A percentile compares a stretch with the other conserved stretches of the same genome.
Conservation (phyloP, 129 eudicot genomes). For the Lactuca sativa region DNA sequence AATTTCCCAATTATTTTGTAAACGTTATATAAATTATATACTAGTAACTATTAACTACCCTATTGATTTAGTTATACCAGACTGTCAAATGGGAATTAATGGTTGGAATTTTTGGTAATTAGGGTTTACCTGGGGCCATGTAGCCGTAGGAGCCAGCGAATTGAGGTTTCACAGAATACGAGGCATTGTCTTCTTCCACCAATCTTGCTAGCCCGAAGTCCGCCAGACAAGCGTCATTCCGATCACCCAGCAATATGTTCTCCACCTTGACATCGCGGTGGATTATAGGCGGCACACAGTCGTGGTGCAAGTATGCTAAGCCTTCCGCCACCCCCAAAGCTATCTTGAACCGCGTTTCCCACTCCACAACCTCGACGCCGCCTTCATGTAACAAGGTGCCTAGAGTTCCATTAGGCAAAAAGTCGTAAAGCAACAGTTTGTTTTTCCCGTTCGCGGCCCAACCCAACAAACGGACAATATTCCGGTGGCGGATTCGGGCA, state of each 20-base stretch:
- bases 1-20: too few relatives aligned
- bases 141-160: conserved; percentile 96
- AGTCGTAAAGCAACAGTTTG: conserved; percentile 75
- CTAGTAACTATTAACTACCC: too few relatives aligned
- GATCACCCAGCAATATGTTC: conserved; percentile 77
- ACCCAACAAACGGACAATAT: conserved; percentile 74
- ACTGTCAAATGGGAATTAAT: not conserved
- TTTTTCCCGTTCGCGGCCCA: conserved; percentile 88
- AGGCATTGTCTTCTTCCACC: conserved; percentile 58
- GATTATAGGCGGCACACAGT: conserved; percentile 79
- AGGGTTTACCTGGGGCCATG: conserved; percentile 82
- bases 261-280: conserved; percentile 90
- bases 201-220: conserved; percentile 94
- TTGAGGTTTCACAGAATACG: conserved; percentile 62
- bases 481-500: conserved; percentile 79
- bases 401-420: conserved; percentile 69
- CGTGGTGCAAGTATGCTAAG: conserved; percentile 87
- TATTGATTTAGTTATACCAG: too few relatives aligned
- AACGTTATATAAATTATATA: too few relatives aligned
- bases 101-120: not conserved
- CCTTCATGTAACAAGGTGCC: conserved; percentile 70
- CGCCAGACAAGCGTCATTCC: conserved; percentile 75
- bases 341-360: conserved; percentile 82
- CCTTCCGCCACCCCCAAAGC: conserved; percentile 94
- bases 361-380: conserved; percentile 47